Evolutionary conservation across 2,329 filamentous ascomycete genomes (phyloP).

Genomic region (Phyllosticta ampelicida): DNA sequence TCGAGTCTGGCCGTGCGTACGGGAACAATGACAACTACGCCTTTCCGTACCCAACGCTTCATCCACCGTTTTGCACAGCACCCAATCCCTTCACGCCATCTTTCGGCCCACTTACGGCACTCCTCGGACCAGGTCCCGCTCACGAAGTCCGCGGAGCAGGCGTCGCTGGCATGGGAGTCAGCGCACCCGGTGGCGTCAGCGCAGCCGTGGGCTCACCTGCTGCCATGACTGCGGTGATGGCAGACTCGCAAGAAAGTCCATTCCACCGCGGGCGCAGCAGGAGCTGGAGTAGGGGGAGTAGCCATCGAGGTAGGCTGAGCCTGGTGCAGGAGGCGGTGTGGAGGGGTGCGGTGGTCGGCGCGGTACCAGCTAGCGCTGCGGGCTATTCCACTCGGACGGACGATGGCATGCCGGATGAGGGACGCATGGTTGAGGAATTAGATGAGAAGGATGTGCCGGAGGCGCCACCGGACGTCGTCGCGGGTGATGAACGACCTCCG

Average conservation of each 20-base stretch:
- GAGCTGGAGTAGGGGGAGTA: background rate
- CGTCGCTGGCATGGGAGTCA: background rate
- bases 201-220: background rate
- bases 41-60: background rate
- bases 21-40: background rate
- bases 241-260: background rate
- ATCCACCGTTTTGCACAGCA: background rate
- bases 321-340: background rate
- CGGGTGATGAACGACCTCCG: background rate
- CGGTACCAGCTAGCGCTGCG: background rate
- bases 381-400: background rate
- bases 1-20: background rate
- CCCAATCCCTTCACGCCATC: background rate
- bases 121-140: background rate
- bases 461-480: background rate
- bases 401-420: background rate
- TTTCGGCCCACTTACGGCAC: background rate
- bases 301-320: background rate
- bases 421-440: background rate
- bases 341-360: background rate
- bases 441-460: background rate
- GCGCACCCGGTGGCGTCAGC: background rate
- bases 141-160: background rate
- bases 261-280: background rate
- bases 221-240: background rate